A percentile compares a stretch with the other conserved stretches of the same genome.
These are phyloP conservation scores for Aspergillus saccharolyticus DNA, from an alignment of 495 filamentous ascomycete genomes.

Conservation along the genomic window DNA sequence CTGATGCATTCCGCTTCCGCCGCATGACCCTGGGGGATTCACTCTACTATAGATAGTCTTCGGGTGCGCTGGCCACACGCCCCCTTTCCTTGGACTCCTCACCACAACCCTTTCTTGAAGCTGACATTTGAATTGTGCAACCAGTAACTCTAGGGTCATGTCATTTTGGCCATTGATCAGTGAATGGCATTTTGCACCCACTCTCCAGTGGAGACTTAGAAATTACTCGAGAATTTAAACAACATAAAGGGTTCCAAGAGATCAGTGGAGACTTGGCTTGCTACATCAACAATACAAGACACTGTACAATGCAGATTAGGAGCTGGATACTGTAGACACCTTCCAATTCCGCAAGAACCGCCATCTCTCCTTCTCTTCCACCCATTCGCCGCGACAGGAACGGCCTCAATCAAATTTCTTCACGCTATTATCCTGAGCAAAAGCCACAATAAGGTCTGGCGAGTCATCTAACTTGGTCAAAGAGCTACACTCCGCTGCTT, in stretches of 20 bases:
- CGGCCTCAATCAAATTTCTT: not conserved
- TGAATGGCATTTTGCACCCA: too few relatives aligned
- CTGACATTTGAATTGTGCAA: too few relatives aligned
- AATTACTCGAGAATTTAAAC: too few relatives aligned
- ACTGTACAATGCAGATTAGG: not conserved
- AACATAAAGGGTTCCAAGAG: not conserved
- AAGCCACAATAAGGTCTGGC: not conserved
- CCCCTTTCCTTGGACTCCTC: too few relatives aligned
- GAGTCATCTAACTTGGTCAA: not conserved
- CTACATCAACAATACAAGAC: not conserved
- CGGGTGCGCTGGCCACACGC: too few relatives aligned
- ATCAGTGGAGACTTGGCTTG: not conserved
- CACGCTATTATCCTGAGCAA: not conserved
- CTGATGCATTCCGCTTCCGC: too few relatives aligned
- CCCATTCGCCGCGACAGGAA: not conserved
- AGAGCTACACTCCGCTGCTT: not conserved
- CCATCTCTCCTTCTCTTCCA: constrained; percentile 2
- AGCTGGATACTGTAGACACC: not conserved
- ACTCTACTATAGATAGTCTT: too few relatives aligned
- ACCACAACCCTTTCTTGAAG: too few relatives aligned
- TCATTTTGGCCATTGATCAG: too few relatives aligned
- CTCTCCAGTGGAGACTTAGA: too few relatives aligned
- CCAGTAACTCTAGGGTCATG: too few relatives aligned
- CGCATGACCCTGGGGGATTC: too few relatives aligned
- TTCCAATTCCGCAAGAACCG: not conserved